Conservation (phyloP, 148 eudicot species). For the Polygonum aviculare region DNA sequence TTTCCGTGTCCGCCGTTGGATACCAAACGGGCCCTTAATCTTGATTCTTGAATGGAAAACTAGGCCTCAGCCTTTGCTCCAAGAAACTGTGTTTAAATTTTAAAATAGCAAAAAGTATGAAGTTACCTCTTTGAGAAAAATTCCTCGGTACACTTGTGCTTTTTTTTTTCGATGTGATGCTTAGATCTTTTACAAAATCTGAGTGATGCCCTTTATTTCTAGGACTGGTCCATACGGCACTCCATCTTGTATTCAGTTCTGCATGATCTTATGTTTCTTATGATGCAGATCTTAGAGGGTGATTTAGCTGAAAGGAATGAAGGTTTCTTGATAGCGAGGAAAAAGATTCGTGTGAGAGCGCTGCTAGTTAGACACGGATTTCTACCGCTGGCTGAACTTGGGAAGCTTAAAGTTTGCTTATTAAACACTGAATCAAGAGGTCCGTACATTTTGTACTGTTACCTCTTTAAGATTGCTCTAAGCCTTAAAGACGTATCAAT, state of each 20-base stretch:
- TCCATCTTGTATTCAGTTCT: not conserved
- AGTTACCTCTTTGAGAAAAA: not conserved
- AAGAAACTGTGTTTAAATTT: not conserved
- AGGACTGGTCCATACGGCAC: not conserved
- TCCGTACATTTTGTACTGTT: slow-evolving; percentile 17
- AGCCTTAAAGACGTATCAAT: not conserved
- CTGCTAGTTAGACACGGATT: slow-evolving; percentile 55
- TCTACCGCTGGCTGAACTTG: slow-evolving; percentile 60
- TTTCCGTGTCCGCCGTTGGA: no score
- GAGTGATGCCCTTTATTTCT: not conserved
- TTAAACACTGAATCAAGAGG: slow-evolving; percentile 52
- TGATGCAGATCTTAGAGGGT: slow-evolving; percentile 47
- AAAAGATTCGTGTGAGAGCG: slow-evolving; percentile 47
- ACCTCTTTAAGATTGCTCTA: not conserved
- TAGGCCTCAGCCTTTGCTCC: not conserved
- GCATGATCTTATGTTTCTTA: not conserved
- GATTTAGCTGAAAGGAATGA: slow-evolving; percentile 28
- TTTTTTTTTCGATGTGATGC: not conserved
- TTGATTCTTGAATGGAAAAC: not conserved
- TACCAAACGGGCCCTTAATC: no score
- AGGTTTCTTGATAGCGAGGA: slow-evolving; percentile 22
- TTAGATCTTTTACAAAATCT: not conserved
- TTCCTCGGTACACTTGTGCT: no score
- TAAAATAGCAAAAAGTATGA: not conserved
- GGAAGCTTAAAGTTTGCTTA: slow-evolving; percentile 49